phyloP scores from a whole-genome alignment of 2,329 filamentous ascomycete species.

The Alternaria arborescens region DNA sequence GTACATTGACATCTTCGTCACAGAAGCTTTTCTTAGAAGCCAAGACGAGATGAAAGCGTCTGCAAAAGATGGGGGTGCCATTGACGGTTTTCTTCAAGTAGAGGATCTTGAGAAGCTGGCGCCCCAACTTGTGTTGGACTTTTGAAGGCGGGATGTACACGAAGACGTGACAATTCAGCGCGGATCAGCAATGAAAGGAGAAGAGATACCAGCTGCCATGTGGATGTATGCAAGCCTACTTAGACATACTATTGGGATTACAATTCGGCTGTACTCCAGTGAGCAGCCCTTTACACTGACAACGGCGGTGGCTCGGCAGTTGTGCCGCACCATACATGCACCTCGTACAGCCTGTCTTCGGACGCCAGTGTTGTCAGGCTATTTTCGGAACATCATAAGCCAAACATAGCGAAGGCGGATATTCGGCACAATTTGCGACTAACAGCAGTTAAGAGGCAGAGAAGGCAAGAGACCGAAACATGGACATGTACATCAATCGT shows the following conservation, averaged over 20 bases:
- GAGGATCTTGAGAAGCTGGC: constrained; percentile 90
- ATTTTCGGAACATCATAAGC: background rate
- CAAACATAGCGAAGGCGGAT: background rate
- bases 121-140: constrained; percentile 84
- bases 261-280: background rate
- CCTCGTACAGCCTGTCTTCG: background rate
- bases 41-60: constrained; percentile 70
- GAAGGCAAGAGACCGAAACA: constrained; percentile 3
- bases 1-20: constrained; percentile 91
- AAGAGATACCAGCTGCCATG: background rate
- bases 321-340: background rate
- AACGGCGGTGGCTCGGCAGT: background rate
- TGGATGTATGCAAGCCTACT: background rate
- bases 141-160: constrained; percentile 60
- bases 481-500: constrained; percentile 6
- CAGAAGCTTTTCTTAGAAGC: constrained; percentile 84
- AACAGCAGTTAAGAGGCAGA: background rate
- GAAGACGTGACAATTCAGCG: background rate
- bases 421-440: background rate
- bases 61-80: constrained; percentile 40
- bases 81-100: constrained; percentile 77
- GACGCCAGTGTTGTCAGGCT: background rate
- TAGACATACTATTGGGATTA: background rate
- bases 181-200: background rate
- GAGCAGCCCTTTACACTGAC: background rate